Evolutionary conservation across 495 filamentous ascomycete genomes (phyloP), one percentile per base, ranked within the genome.

Genomic region (Tuber brumale): DNA sequence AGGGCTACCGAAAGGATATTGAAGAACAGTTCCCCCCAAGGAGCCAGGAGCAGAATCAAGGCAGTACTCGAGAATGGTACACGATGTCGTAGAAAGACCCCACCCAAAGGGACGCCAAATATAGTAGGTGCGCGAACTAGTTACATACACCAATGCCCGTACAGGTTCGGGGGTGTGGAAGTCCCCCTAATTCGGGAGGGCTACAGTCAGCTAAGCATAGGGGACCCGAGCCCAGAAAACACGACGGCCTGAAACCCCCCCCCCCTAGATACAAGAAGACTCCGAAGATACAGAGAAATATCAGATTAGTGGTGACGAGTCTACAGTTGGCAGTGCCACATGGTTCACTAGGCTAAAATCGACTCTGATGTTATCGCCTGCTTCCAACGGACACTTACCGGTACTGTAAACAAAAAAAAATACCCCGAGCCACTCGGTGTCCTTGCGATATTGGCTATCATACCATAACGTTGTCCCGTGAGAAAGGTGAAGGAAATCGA

Each of bases 201-300:
- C 78, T 75, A 73, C 37, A 3, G 37, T 39, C 2, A 69, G 69
- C 78, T 45, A 27, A 42, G 46, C 75, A 21, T 18, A 69, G 76
- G 51, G 74, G 27, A 61, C 76, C 74, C 72, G 48, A 45, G 41
- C 35, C 69, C 75, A 69, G 48, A 37, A 71, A 66, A 35, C 35
- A 71, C 71, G 45, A 77, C 72, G 76, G 57, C 41, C 76, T 73
- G 78, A 80, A 80, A 80, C 76, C 70, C 44, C 77, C 76, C 70
- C 44, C 77, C 57, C 27, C 27, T 16, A 19, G 57, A 66, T 35
- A 66, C 57, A 66, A 31, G 48, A n/a, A 10, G 2, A 31, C 10
- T 14, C 21, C 3, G 10, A 31, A 57, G 51, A 57, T 14, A 31
- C 51, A 31, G 31, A 66, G 57, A 35, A 35, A 66, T 31, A 18